Percentiles rank a stretch among this genome's conserved stretches.
These are phyloP conservation scores for Ascochyta fabae DNA, from an alignment of 2,329 filamentous ascomycete genomes.

Conservation along the genomic window DNA sequence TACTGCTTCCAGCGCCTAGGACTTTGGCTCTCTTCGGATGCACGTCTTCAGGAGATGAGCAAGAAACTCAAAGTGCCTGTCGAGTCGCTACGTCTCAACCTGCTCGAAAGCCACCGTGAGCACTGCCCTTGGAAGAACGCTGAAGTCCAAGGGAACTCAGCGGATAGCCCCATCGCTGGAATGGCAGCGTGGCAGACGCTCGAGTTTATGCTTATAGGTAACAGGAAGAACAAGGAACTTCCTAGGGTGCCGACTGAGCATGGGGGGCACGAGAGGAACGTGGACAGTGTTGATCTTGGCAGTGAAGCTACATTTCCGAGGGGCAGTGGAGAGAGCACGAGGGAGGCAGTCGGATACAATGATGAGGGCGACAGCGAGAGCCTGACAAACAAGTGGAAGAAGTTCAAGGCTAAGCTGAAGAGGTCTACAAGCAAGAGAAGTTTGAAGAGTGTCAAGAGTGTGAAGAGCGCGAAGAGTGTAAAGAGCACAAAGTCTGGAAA, in stretches of 20 bases:
- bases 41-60: slow-evolving; percentile 43
- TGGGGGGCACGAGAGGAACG: slow-evolving; percentile 15
- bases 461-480: slow-evolving; percentile 39
- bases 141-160: slow-evolving; percentile 39
- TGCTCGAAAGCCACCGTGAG: slow-evolving; percentile 48
- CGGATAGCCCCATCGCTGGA: slow-evolving; percentile 38
- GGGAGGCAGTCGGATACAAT: slow-evolving; percentile 7
- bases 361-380: slow-evolving; percentile 23
- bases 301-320: slow-evolving; percentile 27
- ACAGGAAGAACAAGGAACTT: slow-evolving; percentile 5
- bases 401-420: slow-evolving; percentile 45
- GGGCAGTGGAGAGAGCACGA: slow-evolving; percentile 9
- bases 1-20: slow-evolving; percentile 89
- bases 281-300: slow-evolving; percentile 35
- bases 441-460: slow-evolving; percentile 40
- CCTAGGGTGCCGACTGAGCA: not conserved
- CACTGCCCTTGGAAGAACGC: slow-evolving; percentile 52
- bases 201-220: slow-evolving; percentile 38
- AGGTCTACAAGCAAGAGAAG: slow-evolving; percentile 45
- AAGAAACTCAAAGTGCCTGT: slow-evolving; percentile 40
- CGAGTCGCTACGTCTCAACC: slow-evolving; percentile 42
- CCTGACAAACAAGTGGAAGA: slow-evolving; percentile 44
- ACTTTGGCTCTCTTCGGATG: slow-evolving; percentile 79
- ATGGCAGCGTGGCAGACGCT: slow-evolving; percentile 47
- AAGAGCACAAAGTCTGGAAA: slow-evolving; percentile 22